These are phyloP conservation scores for Yarrowia sp. DNA, from an alignment of 805 yeast species.

Conservation along the genomic window DNA sequence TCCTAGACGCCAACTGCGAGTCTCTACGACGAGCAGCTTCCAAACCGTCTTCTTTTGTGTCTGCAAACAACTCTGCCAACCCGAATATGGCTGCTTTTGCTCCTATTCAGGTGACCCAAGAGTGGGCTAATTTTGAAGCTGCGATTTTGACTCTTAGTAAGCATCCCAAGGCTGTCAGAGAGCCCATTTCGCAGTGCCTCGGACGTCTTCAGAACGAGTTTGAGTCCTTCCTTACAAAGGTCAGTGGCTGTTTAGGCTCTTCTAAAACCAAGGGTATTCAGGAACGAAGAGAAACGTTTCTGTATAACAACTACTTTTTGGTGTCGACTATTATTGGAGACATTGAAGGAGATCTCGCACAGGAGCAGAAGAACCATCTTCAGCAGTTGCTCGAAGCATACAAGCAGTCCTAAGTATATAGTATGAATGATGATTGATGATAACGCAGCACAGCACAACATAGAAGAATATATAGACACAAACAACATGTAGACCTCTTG, in stretches of 20 bases:
- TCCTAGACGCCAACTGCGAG: slow-evolving; percentile 76
- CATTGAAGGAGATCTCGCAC: slow-evolving; percentile 46
- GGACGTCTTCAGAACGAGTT: slow-evolving; percentile 72
- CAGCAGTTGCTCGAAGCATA: slow-evolving; percentile 48
- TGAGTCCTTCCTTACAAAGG: slow-evolving; percentile 72
- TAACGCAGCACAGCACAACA: no score
- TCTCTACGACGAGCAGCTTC: slow-evolving; percentile 56
- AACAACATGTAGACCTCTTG: no score
- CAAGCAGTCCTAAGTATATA: slow-evolving; percentile 27
- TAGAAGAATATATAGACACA: no score
- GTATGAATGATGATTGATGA: not conserved
- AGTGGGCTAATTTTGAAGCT: slow-evolving; percentile 67
- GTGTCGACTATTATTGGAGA: slow-evolving; percentile 56
- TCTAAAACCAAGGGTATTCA: slow-evolving; percentile 35
- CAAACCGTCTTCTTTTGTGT: slow-evolving; percentile 36
- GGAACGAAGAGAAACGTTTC: slow-evolving; percentile 54
- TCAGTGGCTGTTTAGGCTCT: slow-evolving; percentile 46
- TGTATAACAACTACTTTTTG: slow-evolving; percentile 69
- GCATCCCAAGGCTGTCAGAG: slow-evolving; percentile 44
- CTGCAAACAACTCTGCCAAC: slow-evolving; percentile 43
- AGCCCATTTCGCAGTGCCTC: slow-evolving; percentile 71
- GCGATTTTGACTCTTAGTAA: slow-evolving; percentile 61
- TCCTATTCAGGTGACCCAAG: slow-evolving; percentile 61
- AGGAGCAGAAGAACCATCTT: slow-evolving; percentile 47
- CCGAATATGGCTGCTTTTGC: slow-evolving; percentile 38